Conservation (phyloP, 2,329 filamentous ascomycete genomes). For the Truncatella angustata region DNA sequence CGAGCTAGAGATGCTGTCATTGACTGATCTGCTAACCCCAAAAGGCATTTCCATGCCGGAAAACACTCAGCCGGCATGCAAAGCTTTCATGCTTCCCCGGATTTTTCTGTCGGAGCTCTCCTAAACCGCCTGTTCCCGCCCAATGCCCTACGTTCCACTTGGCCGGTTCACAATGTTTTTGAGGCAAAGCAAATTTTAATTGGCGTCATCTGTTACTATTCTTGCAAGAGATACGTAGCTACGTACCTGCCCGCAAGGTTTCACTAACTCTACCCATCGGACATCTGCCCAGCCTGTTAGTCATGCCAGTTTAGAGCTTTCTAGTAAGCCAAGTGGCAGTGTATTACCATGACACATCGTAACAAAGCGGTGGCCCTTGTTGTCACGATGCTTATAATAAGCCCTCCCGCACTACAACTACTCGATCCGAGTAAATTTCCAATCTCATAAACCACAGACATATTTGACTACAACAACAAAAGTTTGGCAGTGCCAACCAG, state of each 20-base stretch:
- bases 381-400: conserved; percentile 10
- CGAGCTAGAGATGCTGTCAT: background rate
- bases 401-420: conserved; percentile 4
- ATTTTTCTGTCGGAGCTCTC: background rate
- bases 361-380: conserved; percentile 1
- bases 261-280: background rate
- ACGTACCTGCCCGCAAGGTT: conserved; percentile 1
- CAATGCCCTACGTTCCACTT: background rate
- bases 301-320: background rate
- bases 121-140: background rate
- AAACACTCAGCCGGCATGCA: background rate
- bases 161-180: background rate
- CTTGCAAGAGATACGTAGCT: conserved; percentile 5
- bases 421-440: background rate
- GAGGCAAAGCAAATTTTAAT: background rate
- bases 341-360: conserved; percentile 10
- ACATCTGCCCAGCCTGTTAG: conserved; percentile 1
- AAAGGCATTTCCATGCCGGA: conserved; percentile 3
- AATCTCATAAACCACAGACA: background rate
- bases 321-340: background rate
- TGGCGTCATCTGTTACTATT: conserved; percentile 2
- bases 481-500: background rate
- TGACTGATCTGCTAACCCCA: background rate
- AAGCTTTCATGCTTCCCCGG: conserved; percentile 1
- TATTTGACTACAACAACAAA: conserved; percentile 7